Base-by-base conservation (phyloP, 345 rosid species). In the Orychophragmus violaceus region DNA sequence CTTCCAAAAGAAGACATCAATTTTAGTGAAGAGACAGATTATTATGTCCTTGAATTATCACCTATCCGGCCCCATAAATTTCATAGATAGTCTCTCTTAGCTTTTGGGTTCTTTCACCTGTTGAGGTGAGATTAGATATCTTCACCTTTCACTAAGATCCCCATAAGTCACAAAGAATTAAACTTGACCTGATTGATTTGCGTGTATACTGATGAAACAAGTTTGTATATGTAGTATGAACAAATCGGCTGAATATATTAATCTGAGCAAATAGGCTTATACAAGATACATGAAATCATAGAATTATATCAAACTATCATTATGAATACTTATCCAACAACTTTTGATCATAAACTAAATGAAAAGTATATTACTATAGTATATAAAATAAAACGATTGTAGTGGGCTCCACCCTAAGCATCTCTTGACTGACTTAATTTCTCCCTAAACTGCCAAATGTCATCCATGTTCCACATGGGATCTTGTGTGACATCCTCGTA, bases 361-460 rank as follows among this genome's bases (percentile, higher is more conserved):
- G 29, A 59, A 36, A 53, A 52, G 8, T 19, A 42, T 60, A 8
- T n/a, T 8, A 13, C 16, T 36, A 12, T 7, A 28, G 11, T 46
- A 23, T 68, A 48, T 22, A 10, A 60, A 50, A 51, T 39, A 52
- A 42, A 52, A 9, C 66, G 8, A 16, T 64, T 33, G 44, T 56
- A 14, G 56, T 61, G 78, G 74, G 56, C 44, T 71, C 65, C 29
- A 28, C 35, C 21, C 35, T 51, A 51, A 51, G 19, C 56, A 58
- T 78, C 51, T 68, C 74, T 65, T 48, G 50, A 63, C 17, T 49
- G 23, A 36, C 66, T 72, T 64, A 64, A 73, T 64, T 42, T 61
- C 68, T 80, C 83, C 79, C 84, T 82, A 65, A 80, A 76, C 73
- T 81, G 87, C 88, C 95, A 92, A 67, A 81, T 76, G 70, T 87